Base-by-base conservation (phyloP, 331 rosid genomes). In the Arachis monticola region DNA sequence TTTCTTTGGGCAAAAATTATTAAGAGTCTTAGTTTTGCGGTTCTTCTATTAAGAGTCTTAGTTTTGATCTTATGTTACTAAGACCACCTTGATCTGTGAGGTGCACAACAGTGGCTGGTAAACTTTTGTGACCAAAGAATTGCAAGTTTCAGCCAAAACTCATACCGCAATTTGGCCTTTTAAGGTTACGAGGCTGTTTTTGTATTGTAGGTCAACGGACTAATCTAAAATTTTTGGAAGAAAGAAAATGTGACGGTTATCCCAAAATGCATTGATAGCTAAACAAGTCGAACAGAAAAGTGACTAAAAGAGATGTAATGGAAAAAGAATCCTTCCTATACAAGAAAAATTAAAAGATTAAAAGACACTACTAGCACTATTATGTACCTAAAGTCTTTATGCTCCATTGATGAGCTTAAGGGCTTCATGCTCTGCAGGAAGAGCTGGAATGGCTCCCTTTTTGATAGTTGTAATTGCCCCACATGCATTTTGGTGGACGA, bases 371-470 rank as follows among this genome's bases (percentile, higher is more conserved):
- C 44, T 12, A 47, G 58, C 63, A 2, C 40, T 35, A 35, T 2
- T 35, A 35, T 35, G 40, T 35, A 35, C 40, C 40, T 2, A 0
- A 35, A 35, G 40, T 2, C 40, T 3, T 0, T 35, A 35, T 35
- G 40, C 40, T 35, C 40, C 40, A 35, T 35, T 35, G 40, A 35
- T 35, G 40, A 35, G 40, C 2, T 35, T 35, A 35, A 52, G 10
- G 60, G 45, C 64, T 73, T 82, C 86, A 89, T 30, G 69, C 85
- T 88, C 93, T 1, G 80, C 22, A 50, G 99, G 99, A 69, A 94
- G 96, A 31, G 97, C 96, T 0, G 97, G 97, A 41, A 94, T 94
- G 56, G 99, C 96, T 97, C 99, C 78, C 99, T 35, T 35, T 35
- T 35, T 35, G 40, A 35, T 35, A 35, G 40, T 35, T 35, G 40